Conservation (phyloP, 108 stramenopile species). For the Skeletonema grethae region DNA sequence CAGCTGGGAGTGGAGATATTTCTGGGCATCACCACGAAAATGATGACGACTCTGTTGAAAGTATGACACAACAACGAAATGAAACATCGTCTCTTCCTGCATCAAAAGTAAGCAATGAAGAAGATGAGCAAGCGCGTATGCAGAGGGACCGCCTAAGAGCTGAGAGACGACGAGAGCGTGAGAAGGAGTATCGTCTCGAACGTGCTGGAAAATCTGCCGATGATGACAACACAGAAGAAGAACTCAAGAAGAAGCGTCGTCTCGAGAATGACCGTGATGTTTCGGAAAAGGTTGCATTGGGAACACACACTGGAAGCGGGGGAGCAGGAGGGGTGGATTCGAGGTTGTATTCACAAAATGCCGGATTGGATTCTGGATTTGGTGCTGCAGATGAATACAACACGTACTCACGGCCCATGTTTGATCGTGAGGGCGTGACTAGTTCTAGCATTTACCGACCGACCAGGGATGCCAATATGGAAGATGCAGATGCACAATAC, state of each 20-base stretch:
- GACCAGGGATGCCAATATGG: conserved; percentile 70
- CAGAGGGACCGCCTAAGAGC: conserved; percentile 92
- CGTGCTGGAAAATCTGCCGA: conserved; percentile 57
- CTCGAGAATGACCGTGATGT: conserved; percentile 95
- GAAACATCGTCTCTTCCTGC: not conserved
- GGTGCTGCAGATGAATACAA: conserved; percentile 99
- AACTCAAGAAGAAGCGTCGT: conserved; percentile 80
- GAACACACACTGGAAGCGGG: conserved; percentile 88
- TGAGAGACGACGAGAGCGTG: conserved; percentile 92
- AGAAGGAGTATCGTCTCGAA: conserved; percentile 94
- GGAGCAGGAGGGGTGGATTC: conserved; percentile 91
- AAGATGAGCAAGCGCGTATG: conserved; percentile 72
- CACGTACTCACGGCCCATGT: conserved; percentile 92
- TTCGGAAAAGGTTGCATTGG: conserved; percentile 97
- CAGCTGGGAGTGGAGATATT: not conserved
- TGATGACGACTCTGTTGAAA: conserved; percentile 44
- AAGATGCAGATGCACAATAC: conserved; percentile 85
- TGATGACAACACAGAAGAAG: conserved; percentile 43
- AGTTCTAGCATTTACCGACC: conserved; percentile 93
- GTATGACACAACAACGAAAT: conserved; percentile 11
- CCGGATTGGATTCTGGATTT: conserved; percentile 95
- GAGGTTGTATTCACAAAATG: conserved; percentile 93
- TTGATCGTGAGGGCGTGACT: conserved; percentile 86
- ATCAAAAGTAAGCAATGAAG: conserved; percentile 3
- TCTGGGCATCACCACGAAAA: conserved; percentile 19